Evolutionary conservation across 345 rosid genomes (phyloP), one percentile per base, ranked within the genome.

Genomic region (Acer saccharum): DNA sequence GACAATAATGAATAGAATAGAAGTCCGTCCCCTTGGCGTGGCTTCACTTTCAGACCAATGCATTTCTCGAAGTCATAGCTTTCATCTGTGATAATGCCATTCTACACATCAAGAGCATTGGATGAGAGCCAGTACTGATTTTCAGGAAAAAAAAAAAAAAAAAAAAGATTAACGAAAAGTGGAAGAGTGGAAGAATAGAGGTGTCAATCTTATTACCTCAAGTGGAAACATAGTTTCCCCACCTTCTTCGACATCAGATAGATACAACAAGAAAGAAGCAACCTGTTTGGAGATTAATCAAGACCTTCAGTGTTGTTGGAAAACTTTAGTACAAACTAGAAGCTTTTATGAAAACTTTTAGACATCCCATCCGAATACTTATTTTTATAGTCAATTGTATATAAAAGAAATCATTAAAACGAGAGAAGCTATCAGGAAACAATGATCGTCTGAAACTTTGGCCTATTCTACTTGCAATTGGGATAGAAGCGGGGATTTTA

Each of bases 171-270:
- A 74, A 57, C 41, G 55, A 68, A 41, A 58, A 44, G 61, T 23
- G 2, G 50, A 9, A 20, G 2, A 71, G 58, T n/a, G 44, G 54
- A 71, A 44, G 25, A 82, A 25, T 7, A 23, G 62, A 76, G 54
- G 21, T 17, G 11, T 17, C 20, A 32, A 50, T 61, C 82, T 48
- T 86, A 90, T 55, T 86, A 90, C 94, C 96, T 90, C 95, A 48
- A 78, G 81, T 2, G 98, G 94, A 76, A 91, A 90, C 81, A 85
- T 80, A 4, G 94, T 93, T 74, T 91, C 94, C 62, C 95, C 92
- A 72, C 97, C 97, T 82, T 82, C 90, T 82, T 89, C 86, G 50
- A 88, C 91, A 66, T 81, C 85, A 6, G 94, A 78, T 83, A 93
- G 78, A 84, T 90, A 91, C 83, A 91, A 73, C 80, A 93, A 77